Evolutionary conservation across 805 yeast species (phyloP), one percentile per base, ranked within the genome.

Genomic region (Lipomyces spencermartinsiae): DNA sequence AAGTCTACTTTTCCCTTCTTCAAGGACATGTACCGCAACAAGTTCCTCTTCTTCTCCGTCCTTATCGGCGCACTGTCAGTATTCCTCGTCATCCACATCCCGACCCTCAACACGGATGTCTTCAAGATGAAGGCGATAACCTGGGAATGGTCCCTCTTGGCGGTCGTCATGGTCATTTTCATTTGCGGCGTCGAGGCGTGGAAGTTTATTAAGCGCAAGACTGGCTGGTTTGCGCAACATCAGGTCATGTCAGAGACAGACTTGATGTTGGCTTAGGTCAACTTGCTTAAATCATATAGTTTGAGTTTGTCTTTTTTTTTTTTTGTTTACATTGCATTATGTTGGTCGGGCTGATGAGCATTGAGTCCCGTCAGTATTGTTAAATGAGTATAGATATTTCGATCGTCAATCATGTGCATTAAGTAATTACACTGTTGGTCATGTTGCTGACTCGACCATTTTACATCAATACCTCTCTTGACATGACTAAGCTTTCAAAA

Each of bases 51-150:
- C 81, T 91, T 93, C 93, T 90, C 97, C 0, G 85, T 92, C 58
- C 76, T 89, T 46, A 80, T 85, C 62, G 97, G 95, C 1, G 85
- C 89, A 69, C 78, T 84, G 14, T 83, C 92, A 1, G 88, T 90
- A 3, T 88, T 92, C 84, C 97, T 97, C 56, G 89, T 91, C 22
- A 86, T 91, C 51, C 91, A 91, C 78, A 92, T 92, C 71, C 97
- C 97, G 6, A 96, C 90, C n/a, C 91, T 92, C 76, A 92, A 92
- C 78, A 80, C 83, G 58, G 84, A 85, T 70, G 97, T 92, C 8
- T 92, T 92, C 77, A 81, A 88, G 73, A 97, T 92, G 78, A 81
- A 78, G 37, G 86, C 88, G 7, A 90, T 91, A 71, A 84, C 88
- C 9, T 87, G 86, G 79, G 97, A 91, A 80, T 92, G 96, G 96